Evolutionary conservation across 257 asterid species (phyloP), one percentile per base, ranked within the genome.

Genomic region (Mentha longifolia): DNA sequence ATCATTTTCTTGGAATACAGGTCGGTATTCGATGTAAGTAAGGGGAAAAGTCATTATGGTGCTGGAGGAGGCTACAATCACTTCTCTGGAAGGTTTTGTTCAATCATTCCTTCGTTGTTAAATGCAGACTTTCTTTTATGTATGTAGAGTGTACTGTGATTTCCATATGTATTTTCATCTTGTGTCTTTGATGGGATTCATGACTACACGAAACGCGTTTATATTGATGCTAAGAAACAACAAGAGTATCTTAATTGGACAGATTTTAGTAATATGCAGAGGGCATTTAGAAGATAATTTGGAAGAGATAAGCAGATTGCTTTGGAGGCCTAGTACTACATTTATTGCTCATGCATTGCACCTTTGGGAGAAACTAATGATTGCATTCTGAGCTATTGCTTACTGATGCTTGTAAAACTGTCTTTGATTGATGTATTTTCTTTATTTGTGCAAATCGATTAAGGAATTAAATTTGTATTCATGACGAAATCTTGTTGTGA

Each of bases 1-100:
- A 31, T 57, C 65, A 5, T 65, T 31, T 64, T 56, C 22, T 45
- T 64, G 37, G 12, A 28, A 14, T 4, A 37, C 85, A 92, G 98
- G 78, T 93, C 97, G 41, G 98, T 93, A 65, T 93, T 91, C 80
- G 98, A 93, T 85, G 98, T 93, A 43, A 93, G 87, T 56, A 91
- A 85, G 74, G 98, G 97, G 46, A 91, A 78, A 78, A 83, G 84
- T 75, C 98, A 91, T 66, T 93, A 93, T 67, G 96, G 97, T 51
- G 76, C 74, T 39, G 98, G 96, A 76, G 97, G 94, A 64, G 92
- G 92, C 63, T 93, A 93, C 77, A 81, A 68, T 65, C 97, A 91
- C 77, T 91, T 91, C 60, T 74, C 97, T 2, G 98, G 97, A 77
- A 91, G 97, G 98, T 88, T 7, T 31, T 47, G n/a, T 51, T n/a